phyloP scores from a whole-genome alignment of 495 filamentous ascomycete genomes.

The Cercophora sp. region DNA sequence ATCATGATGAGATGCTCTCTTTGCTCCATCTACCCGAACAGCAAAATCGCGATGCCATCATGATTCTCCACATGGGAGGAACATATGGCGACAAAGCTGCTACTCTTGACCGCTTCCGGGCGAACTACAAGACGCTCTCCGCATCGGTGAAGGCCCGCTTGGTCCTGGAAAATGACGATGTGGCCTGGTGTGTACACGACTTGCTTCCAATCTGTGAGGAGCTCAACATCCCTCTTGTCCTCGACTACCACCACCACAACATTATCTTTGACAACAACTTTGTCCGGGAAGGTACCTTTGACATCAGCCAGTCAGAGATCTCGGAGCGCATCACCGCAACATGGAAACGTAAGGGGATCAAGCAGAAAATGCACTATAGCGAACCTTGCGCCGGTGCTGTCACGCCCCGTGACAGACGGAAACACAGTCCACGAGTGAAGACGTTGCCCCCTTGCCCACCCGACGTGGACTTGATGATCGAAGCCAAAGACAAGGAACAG shows the following conservation, averaged over 20 bases:
- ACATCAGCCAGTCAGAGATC: slow-evolving; percentile 64
- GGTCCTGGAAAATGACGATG: slow-evolving; percentile 93
- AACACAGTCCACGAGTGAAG: slow-evolving; percentile 74
- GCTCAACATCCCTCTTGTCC: slow-evolving; percentile 84
- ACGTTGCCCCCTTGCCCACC: slow-evolving; percentile 76
- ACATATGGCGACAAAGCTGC: slow-evolving; percentile 83
- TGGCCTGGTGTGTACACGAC: slow-evolving; percentile 85
- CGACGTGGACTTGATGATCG: slow-evolving; percentile 94
- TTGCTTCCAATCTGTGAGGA: slow-evolving; percentile 88
- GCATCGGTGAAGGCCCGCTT: slow-evolving; percentile 71
- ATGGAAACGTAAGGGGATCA: slow-evolving; percentile 83
- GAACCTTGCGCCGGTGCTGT: slow-evolving; percentile 73
- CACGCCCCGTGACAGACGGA: slow-evolving; percentile 70
- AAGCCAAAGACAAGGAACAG: slow-evolving; percentile 98
- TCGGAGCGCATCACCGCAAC: slow-evolving; percentile 68
- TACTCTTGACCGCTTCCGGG: slow-evolving; percentile 74
- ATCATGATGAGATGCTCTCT: slow-evolving; percentile 80
- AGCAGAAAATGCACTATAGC: slow-evolving; percentile 94
- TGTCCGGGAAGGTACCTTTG: slow-evolving; percentile 79
- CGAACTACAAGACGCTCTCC: slow-evolving; percentile 64
- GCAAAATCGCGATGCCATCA: slow-evolving; percentile 80
- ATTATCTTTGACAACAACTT: slow-evolving; percentile 73
- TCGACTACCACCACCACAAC: slow-evolving; percentile 96
- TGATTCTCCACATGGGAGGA: slow-evolving; percentile 94
- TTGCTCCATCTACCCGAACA: slow-evolving; percentile 77